Evolutionary conservation across 225 moss, liverwort and hornwort species (phyloP).

Genomic region (Neckera pumila): DNA sequence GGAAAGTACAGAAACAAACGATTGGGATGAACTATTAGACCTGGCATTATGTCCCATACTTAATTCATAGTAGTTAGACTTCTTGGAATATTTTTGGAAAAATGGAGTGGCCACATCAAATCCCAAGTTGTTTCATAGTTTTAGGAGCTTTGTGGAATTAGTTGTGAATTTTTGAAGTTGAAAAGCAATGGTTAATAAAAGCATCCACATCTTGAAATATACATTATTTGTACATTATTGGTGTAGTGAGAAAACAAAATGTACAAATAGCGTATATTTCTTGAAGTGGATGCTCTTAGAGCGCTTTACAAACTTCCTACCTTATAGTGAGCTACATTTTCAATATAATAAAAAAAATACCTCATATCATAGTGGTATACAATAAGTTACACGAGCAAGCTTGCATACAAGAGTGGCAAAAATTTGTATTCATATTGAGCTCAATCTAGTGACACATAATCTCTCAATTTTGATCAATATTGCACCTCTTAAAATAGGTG

Average conservation of each 20-base stretch:
- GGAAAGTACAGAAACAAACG: too few relatives aligned
- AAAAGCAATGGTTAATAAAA: fast-evolving
- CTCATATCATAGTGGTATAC: not conserved
- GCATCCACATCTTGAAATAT: too few relatives aligned
- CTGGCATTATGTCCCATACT: too few relatives aligned
- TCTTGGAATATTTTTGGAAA: not conserved
- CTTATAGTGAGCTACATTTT: not conserved
- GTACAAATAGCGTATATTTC: not conserved
- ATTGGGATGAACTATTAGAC: too few relatives aligned
- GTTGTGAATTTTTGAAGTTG: not conserved
- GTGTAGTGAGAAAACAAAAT: not conserved
- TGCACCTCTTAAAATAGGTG: not conserved
- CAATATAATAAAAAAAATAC: not conserved
- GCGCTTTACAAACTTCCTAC: fast-evolving
- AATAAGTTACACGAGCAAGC: not conserved
- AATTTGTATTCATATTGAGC: not conserved
- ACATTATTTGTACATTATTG: not conserved
- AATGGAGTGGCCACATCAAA: too few relatives aligned
- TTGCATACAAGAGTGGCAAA: not conserved
- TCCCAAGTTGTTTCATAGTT: not conserved
- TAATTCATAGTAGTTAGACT: not conserved
- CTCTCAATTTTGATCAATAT: not conserved
- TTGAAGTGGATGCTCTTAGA: fast-evolving
- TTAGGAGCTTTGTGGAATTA: not conserved
- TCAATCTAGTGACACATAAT: not conserved